These are phyloP conservation scores for Heteromeles arbutifolia DNA, from an alignment of 306 rosid genomes.

Conservation along the genomic window DNA sequence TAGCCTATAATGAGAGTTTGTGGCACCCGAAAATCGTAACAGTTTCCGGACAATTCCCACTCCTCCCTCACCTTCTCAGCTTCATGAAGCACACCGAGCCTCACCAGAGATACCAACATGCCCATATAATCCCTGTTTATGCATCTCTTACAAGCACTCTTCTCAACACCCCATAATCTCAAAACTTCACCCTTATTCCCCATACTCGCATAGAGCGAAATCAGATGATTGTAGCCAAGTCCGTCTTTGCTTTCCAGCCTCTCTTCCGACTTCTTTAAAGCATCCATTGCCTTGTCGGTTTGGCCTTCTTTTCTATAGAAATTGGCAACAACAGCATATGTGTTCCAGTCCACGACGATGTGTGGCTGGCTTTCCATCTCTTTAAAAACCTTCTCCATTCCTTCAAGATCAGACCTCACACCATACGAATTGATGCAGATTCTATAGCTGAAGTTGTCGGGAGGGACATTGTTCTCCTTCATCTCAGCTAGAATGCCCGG, in stretches of 20 bases:
- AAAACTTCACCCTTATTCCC: slow-evolving; percentile 58
- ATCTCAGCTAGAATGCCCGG: slow-evolving; percentile 55
- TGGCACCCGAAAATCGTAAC: slow-evolving; percentile 63
- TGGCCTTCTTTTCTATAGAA: slow-evolving; percentile 47
- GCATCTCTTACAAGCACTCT: slow-evolving; percentile 58
- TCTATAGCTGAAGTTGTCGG: slow-evolving; percentile 79
- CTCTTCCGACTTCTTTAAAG: slow-evolving; percentile 60
- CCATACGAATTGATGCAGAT: slow-evolving; percentile 74
- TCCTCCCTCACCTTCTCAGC: slow-evolving; percentile 60
- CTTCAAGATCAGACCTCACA: slow-evolving; percentile 49
- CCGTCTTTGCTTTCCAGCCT: slow-evolving; percentile 59
- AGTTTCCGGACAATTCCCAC: slow-evolving; percentile 76
- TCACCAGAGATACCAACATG: slow-evolving; percentile 56
- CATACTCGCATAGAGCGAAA: slow-evolving; percentile 53
- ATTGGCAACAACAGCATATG: slow-evolving; percentile 66
- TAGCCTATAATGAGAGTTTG: slow-evolving; percentile 44
- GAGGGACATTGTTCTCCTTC: slow-evolving; percentile 53
- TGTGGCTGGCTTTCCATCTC: slow-evolving; percentile 68
- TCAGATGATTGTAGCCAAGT: slow-evolving; percentile 57
- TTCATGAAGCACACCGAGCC: slow-evolving; percentile 61
- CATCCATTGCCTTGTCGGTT: slow-evolving; percentile 38
- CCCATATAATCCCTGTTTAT: slow-evolving; percentile 59
- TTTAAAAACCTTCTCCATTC: slow-evolving; percentile 44
- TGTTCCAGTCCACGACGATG: slow-evolving; percentile 80
- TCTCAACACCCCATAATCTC: slow-evolving; percentile 63